A percentile compares a stretch with the other conserved stretches of the same genome.
These are phyloP conservation scores for Corylus avellana DNA, from an alignment of 306 rosid species.

Conservation along the genomic window DNA sequence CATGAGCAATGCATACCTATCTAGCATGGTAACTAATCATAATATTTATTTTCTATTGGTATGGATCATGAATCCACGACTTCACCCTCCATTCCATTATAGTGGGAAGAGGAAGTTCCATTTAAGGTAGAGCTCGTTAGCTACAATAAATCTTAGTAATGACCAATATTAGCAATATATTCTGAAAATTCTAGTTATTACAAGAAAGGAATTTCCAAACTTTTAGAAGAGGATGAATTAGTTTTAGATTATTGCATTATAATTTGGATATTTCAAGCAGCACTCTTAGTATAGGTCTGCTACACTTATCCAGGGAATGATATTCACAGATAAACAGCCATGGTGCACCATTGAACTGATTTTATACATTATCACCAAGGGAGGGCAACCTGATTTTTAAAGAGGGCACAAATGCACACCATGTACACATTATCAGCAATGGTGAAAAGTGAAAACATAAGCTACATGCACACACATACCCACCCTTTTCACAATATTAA, in stretches of 20 bases:
- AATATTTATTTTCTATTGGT: not conserved
- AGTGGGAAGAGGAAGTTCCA: not conserved
- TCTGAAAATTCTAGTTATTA: no score
- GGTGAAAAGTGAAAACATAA: not conserved
- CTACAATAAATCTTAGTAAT: not conserved
- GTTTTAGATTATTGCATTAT: not conserved
- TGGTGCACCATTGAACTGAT: not conserved
- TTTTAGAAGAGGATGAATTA: not conserved
- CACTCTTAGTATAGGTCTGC: slow-evolving; percentile 7
- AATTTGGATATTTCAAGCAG: not conserved
- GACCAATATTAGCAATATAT: not conserved
- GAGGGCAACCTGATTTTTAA: slow-evolving; percentile 10
- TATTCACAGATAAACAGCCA: slow-evolving; percentile 9
- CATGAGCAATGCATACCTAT: not conserved
- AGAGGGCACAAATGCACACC: not conserved
- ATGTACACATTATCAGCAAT: not conserved
- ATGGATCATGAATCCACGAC: not conserved
- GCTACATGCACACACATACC: not conserved
- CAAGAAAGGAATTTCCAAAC: not conserved
- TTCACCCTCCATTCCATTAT: not conserved
- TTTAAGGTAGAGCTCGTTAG: not conserved
- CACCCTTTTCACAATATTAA: not conserved
- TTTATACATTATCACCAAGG: not conserved
- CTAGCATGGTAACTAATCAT: not conserved
- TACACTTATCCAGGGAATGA: slow-evolving; percentile 2